Conservation (phyloP, 2,329 filamentous ascomycete species). For the Coleophoma crateriformis region DNA sequence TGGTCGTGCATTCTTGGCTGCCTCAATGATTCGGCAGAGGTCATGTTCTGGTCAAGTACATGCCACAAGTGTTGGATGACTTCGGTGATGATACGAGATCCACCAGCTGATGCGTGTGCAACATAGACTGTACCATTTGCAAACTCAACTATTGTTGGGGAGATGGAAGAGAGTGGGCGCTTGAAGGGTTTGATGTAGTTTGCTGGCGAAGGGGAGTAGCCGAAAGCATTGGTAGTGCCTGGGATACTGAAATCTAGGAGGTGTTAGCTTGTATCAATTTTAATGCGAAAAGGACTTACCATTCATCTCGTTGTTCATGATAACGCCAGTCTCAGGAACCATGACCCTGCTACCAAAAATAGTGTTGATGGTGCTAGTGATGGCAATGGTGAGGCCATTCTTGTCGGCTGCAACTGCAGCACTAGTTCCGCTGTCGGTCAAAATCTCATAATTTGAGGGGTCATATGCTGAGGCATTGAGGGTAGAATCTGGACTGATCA, state of each 20-base stretch:
- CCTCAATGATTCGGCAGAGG: constrained; percentile 46
- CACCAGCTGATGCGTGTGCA: constrained; percentile 57
- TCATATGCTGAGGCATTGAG: constrained; percentile 57
- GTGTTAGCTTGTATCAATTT: constrained; percentile 2
- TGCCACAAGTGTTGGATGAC: constrained; percentile 61
- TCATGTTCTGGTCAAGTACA: constrained; percentile 51
- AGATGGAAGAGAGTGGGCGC: constrained; percentile 58
- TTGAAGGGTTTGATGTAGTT: constrained; percentile 64
- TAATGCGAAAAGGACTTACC: constrained; percentile 35
- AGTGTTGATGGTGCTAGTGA: constrained; percentile 64
- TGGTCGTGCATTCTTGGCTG: constrained; percentile 61
- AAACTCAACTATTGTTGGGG: constrained; percentile 57
- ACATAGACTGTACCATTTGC: constrained; percentile 52
- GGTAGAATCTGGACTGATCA: constrained; percentile 52
- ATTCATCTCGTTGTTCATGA: constrained; percentile 61
- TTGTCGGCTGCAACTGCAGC: constrained; percentile 50
- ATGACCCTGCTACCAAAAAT: constrained; percentile 59
- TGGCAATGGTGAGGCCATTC: constrained; percentile 54
- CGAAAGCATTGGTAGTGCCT: constrained; percentile 57
- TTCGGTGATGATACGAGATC: constrained; percentile 60
- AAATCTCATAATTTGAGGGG: constrained; percentile 52
- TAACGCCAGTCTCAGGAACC: constrained; percentile 64
- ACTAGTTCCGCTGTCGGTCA: constrained; percentile 43
- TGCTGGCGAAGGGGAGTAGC: constrained; percentile 55
- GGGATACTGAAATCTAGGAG: constrained; percentile 58